Percentiles rank a stretch among this genome's conserved stretches.
phyloP scores from a whole-genome alignment of 306 rosid species.

The Casuarina glauca region DNA sequence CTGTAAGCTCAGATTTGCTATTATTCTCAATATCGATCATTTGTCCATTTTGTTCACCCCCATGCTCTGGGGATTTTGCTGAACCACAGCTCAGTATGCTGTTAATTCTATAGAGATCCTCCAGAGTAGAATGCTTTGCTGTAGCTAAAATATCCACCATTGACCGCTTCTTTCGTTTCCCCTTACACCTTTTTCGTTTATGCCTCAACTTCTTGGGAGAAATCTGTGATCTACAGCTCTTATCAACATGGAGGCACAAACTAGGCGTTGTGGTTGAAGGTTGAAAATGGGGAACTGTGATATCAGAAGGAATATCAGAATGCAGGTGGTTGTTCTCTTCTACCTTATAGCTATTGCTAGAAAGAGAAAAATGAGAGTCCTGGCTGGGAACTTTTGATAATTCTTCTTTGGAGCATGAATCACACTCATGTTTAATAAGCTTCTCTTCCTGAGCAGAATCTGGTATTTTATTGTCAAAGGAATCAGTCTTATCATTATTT shows the following conservation, averaged over 20 bases:
- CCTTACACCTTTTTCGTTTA: conserved; percentile 33
- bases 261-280: conserved; percentile 15
- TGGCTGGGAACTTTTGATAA: conserved; percentile 30
- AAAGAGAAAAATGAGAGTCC: conserved; percentile 23
- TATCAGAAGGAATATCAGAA: conserved; percentile 27
- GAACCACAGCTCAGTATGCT: conserved; percentile 26
- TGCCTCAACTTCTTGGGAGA: conserved; percentile 25
- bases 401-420: conserved; percentile 22
- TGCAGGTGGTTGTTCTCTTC: conserved; percentile 28
- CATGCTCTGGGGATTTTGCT: conserved; percentile 23
- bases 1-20: conserved; percentile 32
- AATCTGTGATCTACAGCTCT: conserved; percentile 9
- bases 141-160: conserved; percentile 51
- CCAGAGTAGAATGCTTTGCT: conserved; percentile 42
- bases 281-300: conserved; percentile 20
- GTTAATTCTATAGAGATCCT: conserved; percentile 41
- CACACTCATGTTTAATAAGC: conserved; percentile 20
- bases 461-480: conserved; percentile 15
- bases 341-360: conserved; percentile 7
- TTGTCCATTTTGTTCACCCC: conserved; percentile 25
- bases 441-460: conserved; percentile 16
- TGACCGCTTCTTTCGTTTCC: conserved; percentile 48
- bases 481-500: conserved; percentile 19
- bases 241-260: conserved; percentile 11
- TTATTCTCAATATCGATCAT: conserved; percentile 23